These are phyloP conservation scores for Colletotrichum cordylinicola DNA, from an alignment of 2,329 filamentous ascomycete species.

Conservation along the genomic window DNA sequence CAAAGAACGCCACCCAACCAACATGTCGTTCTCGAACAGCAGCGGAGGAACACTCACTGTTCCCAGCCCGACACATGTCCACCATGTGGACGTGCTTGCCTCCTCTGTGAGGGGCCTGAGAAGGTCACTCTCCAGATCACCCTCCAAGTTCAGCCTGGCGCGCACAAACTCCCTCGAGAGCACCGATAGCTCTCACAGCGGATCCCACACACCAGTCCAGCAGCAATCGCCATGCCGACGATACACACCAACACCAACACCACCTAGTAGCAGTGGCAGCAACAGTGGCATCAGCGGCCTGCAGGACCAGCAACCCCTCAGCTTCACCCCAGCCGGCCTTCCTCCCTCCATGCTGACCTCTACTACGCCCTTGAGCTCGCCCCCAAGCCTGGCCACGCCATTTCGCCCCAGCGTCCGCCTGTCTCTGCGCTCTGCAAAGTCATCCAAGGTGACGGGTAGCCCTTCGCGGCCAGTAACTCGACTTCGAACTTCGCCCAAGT, in stretches of 20 bases:
- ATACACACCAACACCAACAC: conserved; percentile 29
- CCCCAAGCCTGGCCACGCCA: conserved; percentile 62
- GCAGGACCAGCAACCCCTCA: conserved; percentile 37
- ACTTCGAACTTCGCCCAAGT: conserved; percentile 75
- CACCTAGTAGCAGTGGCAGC: conserved; percentile 30
- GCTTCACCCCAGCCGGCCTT: conserved; percentile 24
- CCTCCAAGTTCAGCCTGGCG: conserved; percentile 80
- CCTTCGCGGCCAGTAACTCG: conserved; percentile 64
- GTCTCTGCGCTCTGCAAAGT: conserved; percentile 67
- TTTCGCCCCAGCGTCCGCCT: conserved; percentile 72
- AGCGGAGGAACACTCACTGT: conserved; percentile 82
- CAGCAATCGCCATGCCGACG: conserved; percentile 52
- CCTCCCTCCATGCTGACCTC: conserved; percentile 31
- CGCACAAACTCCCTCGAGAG: conserved; percentile 50
- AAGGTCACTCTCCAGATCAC: conserved; percentile 90
- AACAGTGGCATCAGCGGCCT: conserved; percentile 33
- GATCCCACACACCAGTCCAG: conserved; percentile 19
- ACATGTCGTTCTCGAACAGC: conserved; percentile 65
- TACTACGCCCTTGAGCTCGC: conserved; percentile 33
- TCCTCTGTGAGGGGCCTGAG: conserved; percentile 83
- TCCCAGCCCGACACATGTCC: conserved; percentile 83
- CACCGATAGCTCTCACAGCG: conserved; percentile 50
- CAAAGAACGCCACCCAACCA: conserved; percentile 26
- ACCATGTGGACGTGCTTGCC: conserved; percentile 78
- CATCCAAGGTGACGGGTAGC: conserved; percentile 59